phyloP scores from a whole-genome alignment of 306 rosid species.

The Quercus rubra region DNA sequence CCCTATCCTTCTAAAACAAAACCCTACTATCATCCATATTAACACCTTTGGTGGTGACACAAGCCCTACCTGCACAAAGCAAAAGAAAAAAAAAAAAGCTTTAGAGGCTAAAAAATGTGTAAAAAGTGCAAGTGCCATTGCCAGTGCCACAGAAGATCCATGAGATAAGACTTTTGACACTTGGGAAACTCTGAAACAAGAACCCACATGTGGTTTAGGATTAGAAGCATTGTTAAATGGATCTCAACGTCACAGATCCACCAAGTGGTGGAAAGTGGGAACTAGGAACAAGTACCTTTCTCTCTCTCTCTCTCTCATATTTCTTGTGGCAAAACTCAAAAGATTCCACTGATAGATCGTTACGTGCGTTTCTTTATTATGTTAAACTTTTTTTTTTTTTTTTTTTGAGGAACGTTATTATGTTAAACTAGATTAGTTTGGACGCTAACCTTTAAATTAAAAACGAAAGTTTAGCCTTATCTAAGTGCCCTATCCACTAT shows the following conservation, averaged over 20 bases:
- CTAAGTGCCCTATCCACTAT: conserved; percentile 37
- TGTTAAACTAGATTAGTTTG: conserved; percentile 28
- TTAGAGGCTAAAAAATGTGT: background rate
- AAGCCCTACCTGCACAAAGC: no score
- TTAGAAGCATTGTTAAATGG: conserved; percentile 7
- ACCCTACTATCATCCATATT: no score
- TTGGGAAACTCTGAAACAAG: background rate
- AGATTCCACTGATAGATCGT: conserved; percentile 31
- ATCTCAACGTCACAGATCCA: conserved; percentile 37
- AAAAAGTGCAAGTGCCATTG: no score
- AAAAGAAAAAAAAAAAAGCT: background rate
- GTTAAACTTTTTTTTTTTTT: background rate
- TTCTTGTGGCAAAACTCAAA: conserved; percentile 10
- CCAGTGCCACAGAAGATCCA: no score
- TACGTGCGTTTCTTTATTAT: background rate
- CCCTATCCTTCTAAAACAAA: no score
- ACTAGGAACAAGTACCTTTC: background rate
- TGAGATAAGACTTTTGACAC: background rate
- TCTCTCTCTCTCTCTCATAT: background rate
- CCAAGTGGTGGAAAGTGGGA: conserved; percentile 27
- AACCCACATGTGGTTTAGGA: background rate
- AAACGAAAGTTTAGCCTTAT: background rate
- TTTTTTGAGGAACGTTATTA: background rate
- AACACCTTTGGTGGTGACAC: no score
- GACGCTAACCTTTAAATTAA: conserved; percentile 23